phyloP scores from a whole-genome alignment of 805 yeast genomes.

The Hanseniaspora lachancei region DNA sequence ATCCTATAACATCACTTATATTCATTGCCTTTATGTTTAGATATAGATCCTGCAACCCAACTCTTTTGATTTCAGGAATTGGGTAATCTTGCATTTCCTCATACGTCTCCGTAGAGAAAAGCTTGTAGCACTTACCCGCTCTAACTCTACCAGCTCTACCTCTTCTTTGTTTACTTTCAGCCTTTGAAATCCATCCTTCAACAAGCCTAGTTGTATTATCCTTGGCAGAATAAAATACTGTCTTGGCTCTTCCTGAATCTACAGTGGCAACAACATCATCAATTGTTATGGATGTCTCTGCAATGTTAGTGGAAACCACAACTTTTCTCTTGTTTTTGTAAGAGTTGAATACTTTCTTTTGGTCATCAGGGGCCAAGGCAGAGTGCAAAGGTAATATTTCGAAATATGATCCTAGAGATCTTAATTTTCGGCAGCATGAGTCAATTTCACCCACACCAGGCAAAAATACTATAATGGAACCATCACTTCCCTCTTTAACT shows the following conservation, averaged over 20 bases:
- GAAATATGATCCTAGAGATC: slow-evolving; percentile 19
- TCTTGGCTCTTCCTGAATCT: slow-evolving; percentile 77
- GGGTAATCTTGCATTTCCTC: slow-evolving; percentile 55
- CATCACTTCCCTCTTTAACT: slow-evolving; percentile 31
- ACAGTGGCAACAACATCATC: slow-evolving; percentile 88
- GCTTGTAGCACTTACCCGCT: slow-evolving; percentile 66
- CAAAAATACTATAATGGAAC: slow-evolving; percentile 71
- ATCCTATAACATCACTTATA: slow-evolving; percentile 51
- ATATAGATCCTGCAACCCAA: slow-evolving; percentile 71
- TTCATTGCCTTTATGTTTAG: slow-evolving; percentile 84
- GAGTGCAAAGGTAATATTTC: slow-evolving; percentile 73
- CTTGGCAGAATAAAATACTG: slow-evolving; percentile 53
- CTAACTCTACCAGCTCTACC: slow-evolving; percentile 98
- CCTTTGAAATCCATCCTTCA: slow-evolving; percentile 79
- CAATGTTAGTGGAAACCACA: slow-evolving; percentile 83
- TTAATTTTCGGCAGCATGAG: slow-evolving; percentile 32
- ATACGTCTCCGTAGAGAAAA: slow-evolving; percentile 55
- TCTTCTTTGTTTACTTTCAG: slow-evolving; percentile 79
- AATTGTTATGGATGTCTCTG: slow-evolving; percentile 93
- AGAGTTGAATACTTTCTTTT: slow-evolving; percentile 53
- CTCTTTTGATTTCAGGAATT: slow-evolving; percentile 76
- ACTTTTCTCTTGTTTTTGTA: slow-evolving; percentile 58
- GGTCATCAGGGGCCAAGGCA: slow-evolving; percentile 71
- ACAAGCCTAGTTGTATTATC: slow-evolving; percentile 56
- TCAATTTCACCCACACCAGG: slow-evolving; percentile 88